These are phyloP conservation scores for Fusarium sp. DNA, from an alignment of 2,329 filamentous ascomycete species.

Conservation along the genomic window DNA sequence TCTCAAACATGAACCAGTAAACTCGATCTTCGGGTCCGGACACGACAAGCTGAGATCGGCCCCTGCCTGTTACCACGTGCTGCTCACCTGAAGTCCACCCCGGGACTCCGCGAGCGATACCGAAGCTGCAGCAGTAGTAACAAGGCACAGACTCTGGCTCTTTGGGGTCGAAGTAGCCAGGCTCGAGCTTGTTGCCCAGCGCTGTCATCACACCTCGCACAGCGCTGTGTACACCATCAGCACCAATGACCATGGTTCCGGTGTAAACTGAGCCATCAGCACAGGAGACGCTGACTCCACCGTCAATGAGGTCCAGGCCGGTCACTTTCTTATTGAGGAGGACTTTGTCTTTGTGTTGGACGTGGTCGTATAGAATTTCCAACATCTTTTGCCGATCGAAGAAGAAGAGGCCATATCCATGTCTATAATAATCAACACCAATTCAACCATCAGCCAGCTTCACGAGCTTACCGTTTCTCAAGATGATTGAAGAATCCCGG, in stretches of 20 bases:
- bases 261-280: slow-evolving; percentile 43
- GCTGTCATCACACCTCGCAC: not conserved
- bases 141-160: not conserved
- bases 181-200: not conserved
- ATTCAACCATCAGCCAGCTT: no score
- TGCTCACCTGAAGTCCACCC: no score
- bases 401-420: slow-evolving; percentile 46
- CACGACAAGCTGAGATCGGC: no score
- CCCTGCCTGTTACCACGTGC: no score
- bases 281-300: slow-evolving; percentile 43
- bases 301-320: slow-evolving; percentile 11
- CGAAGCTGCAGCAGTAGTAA: not conserved
- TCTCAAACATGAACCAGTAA: no score
- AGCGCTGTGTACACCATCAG: slow-evolving; percentile 52
- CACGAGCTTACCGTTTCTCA: not conserved
- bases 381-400: slow-evolving; percentile 49
- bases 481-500: not conserved
- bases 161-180: not conserved
- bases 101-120: no score
- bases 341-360: slow-evolving; percentile 44
- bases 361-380: slow-evolving; percentile 45
- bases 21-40: no score
- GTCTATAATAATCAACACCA: slow-evolving; percentile 11
- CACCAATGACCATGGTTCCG: slow-evolving; percentile 49
- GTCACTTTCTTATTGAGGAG: slow-evolving; percentile 28